Percentiles rank a stretch among this genome's conserved stretches.
These are phyloP conservation scores for Pythium aristosporum DNA, from an alignment of 352 stramenopile species.

Conservation along the genomic window DNA sequence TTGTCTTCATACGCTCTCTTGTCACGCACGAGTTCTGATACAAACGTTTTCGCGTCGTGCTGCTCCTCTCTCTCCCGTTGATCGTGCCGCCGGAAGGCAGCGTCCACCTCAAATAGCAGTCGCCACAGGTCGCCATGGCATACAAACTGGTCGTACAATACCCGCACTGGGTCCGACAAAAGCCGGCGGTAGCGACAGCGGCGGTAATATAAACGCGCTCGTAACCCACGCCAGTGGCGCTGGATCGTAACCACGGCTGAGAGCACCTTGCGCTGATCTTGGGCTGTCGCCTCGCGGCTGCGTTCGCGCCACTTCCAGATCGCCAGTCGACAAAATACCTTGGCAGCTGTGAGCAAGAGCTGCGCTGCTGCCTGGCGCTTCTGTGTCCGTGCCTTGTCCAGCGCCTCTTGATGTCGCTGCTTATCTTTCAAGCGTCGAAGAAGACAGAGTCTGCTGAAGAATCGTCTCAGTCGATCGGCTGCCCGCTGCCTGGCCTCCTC, in stretches of 20 bases:
- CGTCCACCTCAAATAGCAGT: slow-evolving; percentile 59
- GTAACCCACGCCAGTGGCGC: slow-evolving; percentile 47
- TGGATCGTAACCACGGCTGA: slow-evolving; percentile 47
- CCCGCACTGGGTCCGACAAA: slow-evolving; percentile 41
- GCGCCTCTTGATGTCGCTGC: slow-evolving; percentile 3
- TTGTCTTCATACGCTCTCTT: slow-evolving; percentile 49
- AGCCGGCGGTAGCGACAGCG: slow-evolving; percentile 36
- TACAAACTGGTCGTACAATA: slow-evolving; percentile 48
- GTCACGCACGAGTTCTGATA: slow-evolving; percentile 43
- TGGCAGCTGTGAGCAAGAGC: slow-evolving; percentile 10
- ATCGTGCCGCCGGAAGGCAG: slow-evolving; percentile 52
- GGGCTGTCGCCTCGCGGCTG: slow-evolving; percentile 25
- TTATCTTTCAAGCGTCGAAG: slow-evolving; percentile 3
- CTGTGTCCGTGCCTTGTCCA: neutral
- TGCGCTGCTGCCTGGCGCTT: slow-evolving; percentile 8
- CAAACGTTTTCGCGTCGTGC: slow-evolving; percentile 48
- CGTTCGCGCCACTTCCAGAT: slow-evolving; percentile 37
- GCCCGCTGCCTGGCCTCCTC: slow-evolving; percentile 28
- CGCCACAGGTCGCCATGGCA: slow-evolving; percentile 55
- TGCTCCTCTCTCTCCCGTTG: slow-evolving; percentile 45
- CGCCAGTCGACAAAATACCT: slow-evolving; percentile 22
- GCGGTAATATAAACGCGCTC: slow-evolving; percentile 43
- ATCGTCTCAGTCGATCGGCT: slow-evolving; percentile 27
- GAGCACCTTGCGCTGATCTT: slow-evolving; percentile 25
- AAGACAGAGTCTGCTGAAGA: slow-evolving; percentile 29